phyloP scores from a whole-genome alignment of 2,329 filamentous ascomycete genomes.

The Cordyceps sp. region DNA sequence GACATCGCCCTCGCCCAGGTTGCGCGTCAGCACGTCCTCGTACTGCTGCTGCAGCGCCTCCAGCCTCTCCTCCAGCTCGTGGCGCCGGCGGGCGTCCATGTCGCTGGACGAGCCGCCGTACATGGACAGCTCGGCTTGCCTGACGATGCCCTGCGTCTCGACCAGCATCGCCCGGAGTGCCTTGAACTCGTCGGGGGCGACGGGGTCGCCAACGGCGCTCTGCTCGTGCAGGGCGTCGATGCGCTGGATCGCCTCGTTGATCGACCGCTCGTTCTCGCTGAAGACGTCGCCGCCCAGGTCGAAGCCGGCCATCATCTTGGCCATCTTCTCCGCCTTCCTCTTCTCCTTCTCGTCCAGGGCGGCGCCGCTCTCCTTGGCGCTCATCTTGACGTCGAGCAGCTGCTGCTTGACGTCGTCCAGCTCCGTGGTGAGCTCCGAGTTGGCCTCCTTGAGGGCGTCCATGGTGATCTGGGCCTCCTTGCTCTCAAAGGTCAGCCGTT shows the following conservation, averaged over 20 bases:
- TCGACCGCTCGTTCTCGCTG: conserved; percentile 77
- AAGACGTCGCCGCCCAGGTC: conserved; percentile 87
- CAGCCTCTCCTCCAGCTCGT: conserved; percentile 64
- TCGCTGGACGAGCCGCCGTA: conserved; percentile 52
- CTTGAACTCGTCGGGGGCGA: conserved; percentile 67
- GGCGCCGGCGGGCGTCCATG: conserved; percentile 48
- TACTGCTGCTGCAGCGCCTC: conserved; percentile 66
- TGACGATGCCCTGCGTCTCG: conserved; percentile 81
- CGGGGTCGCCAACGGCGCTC: conserved; percentile 58
- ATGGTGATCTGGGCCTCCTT: conserved; percentile 96
- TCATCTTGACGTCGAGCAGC: conserved; percentile 90
- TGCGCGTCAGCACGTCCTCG: conserved; percentile 64
- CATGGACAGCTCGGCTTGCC: conserved; percentile 78
- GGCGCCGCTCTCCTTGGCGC: conserved; percentile 79
- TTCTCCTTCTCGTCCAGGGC: conserved; percentile 94
- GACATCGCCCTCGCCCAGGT: conserved; percentile 60
- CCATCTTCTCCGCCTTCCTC: conserved; percentile 98
- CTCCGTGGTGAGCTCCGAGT: conserved; percentile 78
- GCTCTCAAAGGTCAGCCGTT: conserved; percentile 87
- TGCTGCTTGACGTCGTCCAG: conserved; percentile 94
- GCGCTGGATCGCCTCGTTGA: conserved; percentile 69
- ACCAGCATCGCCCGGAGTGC: conserved; percentile 63
- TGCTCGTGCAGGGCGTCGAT: conserved; percentile 66
- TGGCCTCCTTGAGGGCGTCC: conserved; percentile 93
- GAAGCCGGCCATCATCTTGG: conserved; percentile 99